Base-by-base conservation (phyloP, 2,329 filamentous ascomycete genomes). In the Apiospora hydei region DNA sequence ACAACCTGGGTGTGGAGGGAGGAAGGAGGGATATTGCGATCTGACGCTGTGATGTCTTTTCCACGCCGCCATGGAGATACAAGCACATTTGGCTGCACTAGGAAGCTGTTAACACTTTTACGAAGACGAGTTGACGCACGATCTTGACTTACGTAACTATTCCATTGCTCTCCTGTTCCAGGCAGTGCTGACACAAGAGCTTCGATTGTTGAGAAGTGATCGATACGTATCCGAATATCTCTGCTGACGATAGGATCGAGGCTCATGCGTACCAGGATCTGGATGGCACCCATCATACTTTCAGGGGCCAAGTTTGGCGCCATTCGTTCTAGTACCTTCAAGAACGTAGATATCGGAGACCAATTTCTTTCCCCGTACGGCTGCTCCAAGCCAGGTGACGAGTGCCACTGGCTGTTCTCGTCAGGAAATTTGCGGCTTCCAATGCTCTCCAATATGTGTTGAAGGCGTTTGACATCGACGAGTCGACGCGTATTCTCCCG, bases 1-100 rank as follows among this genome's bases (percentile, higher is more conserved):
- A 88, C 1, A 88, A 81, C 21, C 81, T 81, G 0, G 83, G 76
- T 4, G 83, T 86, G 7, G 83, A 84, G 13, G 87, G 82, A 0
- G 92, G 89, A 21, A 96, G 85, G 61, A 87, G 85, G 24, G 86
- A 82, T 14, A 94, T 83, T 5, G 91, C 83, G 64, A 89, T 87
- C 71, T 86, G 85, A 70, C 90, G 88, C 2, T 94, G 82, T 14
- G 84, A 77, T 2, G 85, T 80, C 74, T 86, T 85, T 41, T 79
- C 82, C 72, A 91, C 83, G 61, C 83, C 83, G 26, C 77, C 77
- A 74, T 86, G 83, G 5, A 92, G 73, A 6, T 83, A 83, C n/a
- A 80, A 79, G 74, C 84, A 86, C 34, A 88, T 84, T 38, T 85
- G 80, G 71, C 81, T 79, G 77, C 88, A 91, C 89, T 89, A 38